Percentiles rank a stretch among this genome's conserved stretches.
phyloP scores from a whole-genome alignment of 257 asterid species.

The Scutellaria baicalensis region DNA sequence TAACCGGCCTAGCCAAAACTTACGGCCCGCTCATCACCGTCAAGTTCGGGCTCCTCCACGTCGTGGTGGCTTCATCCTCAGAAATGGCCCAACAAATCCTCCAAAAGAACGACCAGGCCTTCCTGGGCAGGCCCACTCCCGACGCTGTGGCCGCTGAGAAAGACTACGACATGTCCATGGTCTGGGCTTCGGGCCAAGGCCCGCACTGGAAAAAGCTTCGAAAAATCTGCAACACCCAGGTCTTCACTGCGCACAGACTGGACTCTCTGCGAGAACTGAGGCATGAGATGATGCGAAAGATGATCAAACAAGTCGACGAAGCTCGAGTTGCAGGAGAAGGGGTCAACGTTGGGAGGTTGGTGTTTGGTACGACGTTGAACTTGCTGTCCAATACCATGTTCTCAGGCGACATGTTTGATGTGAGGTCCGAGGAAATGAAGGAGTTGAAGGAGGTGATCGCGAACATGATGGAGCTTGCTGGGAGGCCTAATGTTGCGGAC shows the following conservation, averaged over 20 bases:
- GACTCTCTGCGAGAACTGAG: conserved; percentile 17
- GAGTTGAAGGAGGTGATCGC: conserved; percentile 13
- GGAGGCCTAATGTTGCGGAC: conserved; percentile 27
- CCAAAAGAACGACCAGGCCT: conserved; percentile 13
- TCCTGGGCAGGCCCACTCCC: conserved; percentile 23
- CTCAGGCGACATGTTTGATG: conserved; percentile 28
- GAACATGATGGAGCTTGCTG: conserved; percentile 26
- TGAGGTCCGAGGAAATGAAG: conserved; percentile 1
- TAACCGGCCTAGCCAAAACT: conserved; percentile 17
- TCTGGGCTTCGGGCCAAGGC: conserved; percentile 14
- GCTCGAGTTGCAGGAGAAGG: conserved; percentile 1
- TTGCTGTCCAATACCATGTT: conserved; percentile 25
- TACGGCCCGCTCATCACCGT: conserved; percentile 29
- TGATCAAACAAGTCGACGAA: conserved; percentile 1
- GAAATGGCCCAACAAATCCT: conserved; percentile 24
- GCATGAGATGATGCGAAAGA: conserved; percentile 5
- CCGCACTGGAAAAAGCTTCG: conserved; percentile 23
- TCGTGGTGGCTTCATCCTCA: conserved; percentile 22
- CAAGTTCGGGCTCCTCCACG: conserved; percentile 16
- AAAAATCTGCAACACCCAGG: conserved; percentile 14
- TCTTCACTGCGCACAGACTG: conserved; percentile 16
- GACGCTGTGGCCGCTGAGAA: conserved; percentile 23
- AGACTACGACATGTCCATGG: conserved; percentile 16
- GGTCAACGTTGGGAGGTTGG: conserved; percentile 11
- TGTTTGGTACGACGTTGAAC: conserved; percentile 22